Conservation (phyloP, 345 rosid genomes). For the Barbarea vulgaris region DNA sequence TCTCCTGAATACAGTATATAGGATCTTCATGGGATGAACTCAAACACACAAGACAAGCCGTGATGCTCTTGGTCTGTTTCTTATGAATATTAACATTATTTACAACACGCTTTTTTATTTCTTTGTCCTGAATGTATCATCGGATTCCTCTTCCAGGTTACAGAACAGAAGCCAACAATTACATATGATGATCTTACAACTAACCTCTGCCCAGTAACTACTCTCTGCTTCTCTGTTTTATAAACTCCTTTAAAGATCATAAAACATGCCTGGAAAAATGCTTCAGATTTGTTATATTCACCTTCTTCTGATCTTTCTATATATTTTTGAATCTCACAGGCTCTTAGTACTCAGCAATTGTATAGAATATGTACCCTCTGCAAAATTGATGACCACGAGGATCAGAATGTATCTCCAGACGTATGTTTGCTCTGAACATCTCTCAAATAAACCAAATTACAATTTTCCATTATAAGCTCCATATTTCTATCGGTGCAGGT, state of each 20-base stretch:
- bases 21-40: constrained; percentile 94
- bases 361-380: constrained; percentile 76
- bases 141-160: constrained; percentile 55
- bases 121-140: constrained; percentile 10
- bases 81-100: constrained; percentile 6
- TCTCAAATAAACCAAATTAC: constrained; percentile 1
- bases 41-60: constrained; percentile 84
- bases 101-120: constrained; percentile 2
- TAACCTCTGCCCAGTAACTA: constrained; percentile 85
- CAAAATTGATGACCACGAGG: constrained; percentile 64
- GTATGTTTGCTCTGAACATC: constrained; percentile 47
- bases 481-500: constrained; percentile 54
- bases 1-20: constrained; percentile 56
- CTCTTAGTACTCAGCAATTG: constrained; percentile 84
- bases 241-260: not conserved
- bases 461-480: not conserved
- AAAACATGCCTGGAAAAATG: constrained; percentile 7
- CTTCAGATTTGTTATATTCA: not conserved
- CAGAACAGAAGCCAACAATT: constrained; percentile 76
- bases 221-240: constrained; percentile 34
- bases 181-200: constrained; percentile 80
- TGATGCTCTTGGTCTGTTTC: constrained; percentile 73
- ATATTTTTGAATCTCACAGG: constrained; percentile 46
- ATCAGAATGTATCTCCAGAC: constrained; percentile 63
- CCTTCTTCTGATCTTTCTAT: constrained; percentile 9